These are phyloP conservation scores for Pyricularia pennisetigena DNA, from an alignment of 2,329 filamentous ascomycete genomes.

Conservation along the genomic window DNA sequence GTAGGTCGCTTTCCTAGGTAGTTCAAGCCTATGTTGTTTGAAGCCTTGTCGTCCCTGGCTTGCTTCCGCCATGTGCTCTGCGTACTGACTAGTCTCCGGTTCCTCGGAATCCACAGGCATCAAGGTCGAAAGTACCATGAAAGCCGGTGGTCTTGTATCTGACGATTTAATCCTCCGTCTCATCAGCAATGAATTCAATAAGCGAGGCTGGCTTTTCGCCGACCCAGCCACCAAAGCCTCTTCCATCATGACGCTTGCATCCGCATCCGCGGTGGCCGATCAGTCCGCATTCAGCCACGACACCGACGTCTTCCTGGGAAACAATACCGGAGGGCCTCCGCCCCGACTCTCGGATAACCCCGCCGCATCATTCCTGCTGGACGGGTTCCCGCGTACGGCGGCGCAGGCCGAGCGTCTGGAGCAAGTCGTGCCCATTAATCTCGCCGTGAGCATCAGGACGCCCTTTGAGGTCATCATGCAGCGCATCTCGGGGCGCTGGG, in stretches of 20 bases:
- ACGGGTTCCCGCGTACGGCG: slow-evolving; percentile 89
- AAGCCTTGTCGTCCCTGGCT: slow-evolving; percentile 11
- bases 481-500: slow-evolving; percentile 85
- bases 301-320: slow-evolving; percentile 22
- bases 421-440: slow-evolving; percentile 81
- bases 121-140: slow-evolving; percentile 83
- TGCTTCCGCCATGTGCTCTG: neutral
- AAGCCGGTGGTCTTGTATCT: slow-evolving; percentile 77
- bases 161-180: slow-evolving; percentile 87
- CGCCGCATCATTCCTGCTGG: slow-evolving; percentile 82
- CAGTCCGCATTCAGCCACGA: slow-evolving; percentile 23
- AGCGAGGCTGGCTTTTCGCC: slow-evolving; percentile 70
- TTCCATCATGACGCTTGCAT: slow-evolving; percentile 42
- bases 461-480: slow-evolving; percentile 80
- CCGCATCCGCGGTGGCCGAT: slow-evolving; percentile 29
- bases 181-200: slow-evolving; percentile 80
- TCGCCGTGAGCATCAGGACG: slow-evolving; percentile 79
- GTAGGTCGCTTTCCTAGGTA: slow-evolving; percentile 33
- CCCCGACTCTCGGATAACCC: slow-evolving; percentile 55
- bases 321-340: slow-evolving; percentile 16
- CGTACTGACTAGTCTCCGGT: slow-evolving; percentile 4
- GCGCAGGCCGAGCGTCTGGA: slow-evolving; percentile 71
- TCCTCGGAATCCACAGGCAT: slow-evolving; percentile 48
- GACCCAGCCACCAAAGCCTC: slow-evolving; percentile 22
- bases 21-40: neutral